Conservation (phyloP, 768 basidiomycete genomes). For the Xanthoconium purpureum region DNA sequence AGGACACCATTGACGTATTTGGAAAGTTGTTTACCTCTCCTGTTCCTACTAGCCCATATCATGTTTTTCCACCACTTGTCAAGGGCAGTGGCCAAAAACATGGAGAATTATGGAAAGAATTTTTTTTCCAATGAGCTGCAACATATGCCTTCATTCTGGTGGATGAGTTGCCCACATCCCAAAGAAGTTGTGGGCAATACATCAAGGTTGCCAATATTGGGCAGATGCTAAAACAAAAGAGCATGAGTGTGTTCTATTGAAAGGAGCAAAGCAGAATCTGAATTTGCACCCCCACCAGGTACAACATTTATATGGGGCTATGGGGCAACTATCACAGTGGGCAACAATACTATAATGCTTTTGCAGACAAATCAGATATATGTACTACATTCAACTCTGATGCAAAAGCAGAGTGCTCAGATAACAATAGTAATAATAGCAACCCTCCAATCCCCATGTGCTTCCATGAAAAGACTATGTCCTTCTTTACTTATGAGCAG, state of each 20-base stretch:
- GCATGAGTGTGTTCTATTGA: not conserved
- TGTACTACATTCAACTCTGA: not conserved
- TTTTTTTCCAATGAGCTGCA: not conserved
- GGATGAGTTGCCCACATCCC: not conserved
- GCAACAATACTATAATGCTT: not conserved
- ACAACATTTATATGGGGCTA: not conserved
- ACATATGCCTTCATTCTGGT: not conserved
- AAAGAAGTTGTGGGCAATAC: not conserved
- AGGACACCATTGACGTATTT: not conserved
- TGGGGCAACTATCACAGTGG: not conserved
- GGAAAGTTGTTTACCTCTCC: not conserved
- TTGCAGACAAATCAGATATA: not conserved
- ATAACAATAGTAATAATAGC: not conserved
- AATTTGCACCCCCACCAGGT: not conserved
- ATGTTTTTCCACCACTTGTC: not conserved
- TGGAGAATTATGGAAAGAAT: not conserved
- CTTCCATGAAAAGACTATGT: not conserved
- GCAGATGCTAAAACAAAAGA: not conserved
- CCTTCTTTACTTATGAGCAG: not conserved
- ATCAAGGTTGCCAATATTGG: not conserved
- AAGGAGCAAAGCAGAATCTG: not conserved
- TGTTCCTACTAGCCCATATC: not conserved
- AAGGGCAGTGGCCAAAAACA: not conserved
- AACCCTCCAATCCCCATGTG: not conserved
- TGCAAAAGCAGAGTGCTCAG: not conserved